Evolutionary conservation across 148 eudicot species (phyloP), one percentile per base, ranked within the genome.

Genomic region (Cornus kousa): DNA sequence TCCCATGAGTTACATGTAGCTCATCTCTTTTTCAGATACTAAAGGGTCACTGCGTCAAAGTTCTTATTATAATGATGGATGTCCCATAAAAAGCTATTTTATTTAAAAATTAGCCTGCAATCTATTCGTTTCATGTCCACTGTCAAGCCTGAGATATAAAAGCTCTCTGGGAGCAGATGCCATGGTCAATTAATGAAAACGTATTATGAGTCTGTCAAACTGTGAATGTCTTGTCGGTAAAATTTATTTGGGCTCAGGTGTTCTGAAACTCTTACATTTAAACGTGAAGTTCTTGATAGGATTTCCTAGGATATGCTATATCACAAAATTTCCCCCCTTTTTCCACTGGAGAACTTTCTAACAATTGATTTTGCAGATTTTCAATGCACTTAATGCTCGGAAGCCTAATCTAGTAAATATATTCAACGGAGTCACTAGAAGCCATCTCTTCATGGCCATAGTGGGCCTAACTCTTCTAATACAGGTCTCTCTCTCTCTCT

Each of bases 361-460:
- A 65, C 39, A 16, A 12, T 79, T 71, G 22, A 20, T 4, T 68
- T 74, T 86, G 72, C 89, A 94, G 98, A 60, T 94, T 65, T 94
- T 94, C 78, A 94, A 94, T 57, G 98, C 93, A 80, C 89, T 95
- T 76, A 95, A 95, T 91, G 97, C 99, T 66, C 93, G 99, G 67
- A 95, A 91, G 87, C 99, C 97, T 5, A 95, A 95, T 73, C 90
- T 93, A 73, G 2, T 93, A 10, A 95, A 95, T 85, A 88, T 93
- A 31, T 95, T 94, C 80, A 91, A 80, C 72, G 99, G 97, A 77
- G 90, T 95, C 11, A 75, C 87, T 0, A 91, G 82, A 75, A 95
- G 89, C 83, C 80, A 23, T 55, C 90, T 95, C 70, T 95, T 95
- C 78, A 86, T 95, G 84, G 97, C 87, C 16, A 95, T 93, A 57